A percentile compares a stretch with the other conserved stretches of the same genome.
Conservation (phyloP, 805 yeast species). For the Alloascoidea hylecoeti region DNA sequence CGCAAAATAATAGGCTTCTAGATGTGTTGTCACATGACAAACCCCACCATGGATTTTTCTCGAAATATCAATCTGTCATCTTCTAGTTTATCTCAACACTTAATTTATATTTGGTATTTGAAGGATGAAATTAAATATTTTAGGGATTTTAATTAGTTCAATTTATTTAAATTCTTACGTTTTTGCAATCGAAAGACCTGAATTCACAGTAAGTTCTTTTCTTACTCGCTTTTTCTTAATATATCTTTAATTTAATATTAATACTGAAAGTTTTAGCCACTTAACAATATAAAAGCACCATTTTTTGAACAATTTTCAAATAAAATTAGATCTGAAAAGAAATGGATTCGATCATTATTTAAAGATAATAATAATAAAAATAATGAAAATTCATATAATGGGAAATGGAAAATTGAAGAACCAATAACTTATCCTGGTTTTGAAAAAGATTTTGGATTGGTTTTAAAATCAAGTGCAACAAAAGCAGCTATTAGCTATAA, state of each 20-base stretch:
- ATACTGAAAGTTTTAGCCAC: conserved; percentile 12
- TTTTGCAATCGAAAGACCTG: conserved; percentile 1
- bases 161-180: no score
- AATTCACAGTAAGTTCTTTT: neutral
- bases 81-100: no score
- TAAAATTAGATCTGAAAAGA: conserved; percentile 32
- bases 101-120: no score
- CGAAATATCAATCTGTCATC: no score
- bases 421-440: conserved; percentile 42
- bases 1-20: no score
- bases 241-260: neutral
- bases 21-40: no score
- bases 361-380: conserved; percentile 27
- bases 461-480: conserved; percentile 60
- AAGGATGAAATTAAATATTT: no score
- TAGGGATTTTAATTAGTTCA: no score
- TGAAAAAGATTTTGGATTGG: conserved; percentile 62
- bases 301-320: conserved; percentile 46
- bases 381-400: conserved; percentile 46
- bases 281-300: conserved; percentile 27
- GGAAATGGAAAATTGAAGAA: conserved; percentile 68
- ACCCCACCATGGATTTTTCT: no score
- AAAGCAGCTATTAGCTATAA: conserved; percentile 68
- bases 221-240: neutral
- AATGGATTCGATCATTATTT: conserved; percentile 40